Base-by-base conservation (phyloP, 139 green algal genomes). In the Tetradesmus obliquus region DNA sequence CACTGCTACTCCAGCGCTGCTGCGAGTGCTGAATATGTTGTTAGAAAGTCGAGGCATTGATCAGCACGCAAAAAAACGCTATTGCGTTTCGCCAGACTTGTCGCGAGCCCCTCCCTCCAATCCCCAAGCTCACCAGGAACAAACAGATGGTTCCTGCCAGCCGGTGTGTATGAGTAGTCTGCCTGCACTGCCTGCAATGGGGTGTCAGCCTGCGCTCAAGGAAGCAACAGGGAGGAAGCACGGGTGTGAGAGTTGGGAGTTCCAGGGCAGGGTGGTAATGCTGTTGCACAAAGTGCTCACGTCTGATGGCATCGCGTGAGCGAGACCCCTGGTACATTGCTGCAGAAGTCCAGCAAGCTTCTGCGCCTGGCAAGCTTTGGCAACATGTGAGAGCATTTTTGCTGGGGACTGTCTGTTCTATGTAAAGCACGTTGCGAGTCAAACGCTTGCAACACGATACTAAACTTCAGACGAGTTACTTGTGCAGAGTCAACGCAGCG, bases 111-210 rank as follows among this genome's bases (percentile, higher is more conserved):
- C 66, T 76, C 66, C 66, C 66, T 76, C 66, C 66, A 24, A 20
- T 72, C 3, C 15, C 10, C 22, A n/a, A 51, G 55, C 94, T 83
- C 80, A 98, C 97, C 97, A 81, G 97, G 98, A 58, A 99, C 98
- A 91, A 97, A 98, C 6, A 99, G 94, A 82, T 99, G 98, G 94
- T 99, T 99, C 20, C 97, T 94, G 0, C 97, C 97, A 19, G 97
- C 94, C 2, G 97, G 97, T 1, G 82, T 89, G 90, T 97, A 97
- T 20, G 93, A 96, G 93, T 97, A 99, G 32, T 83, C 86, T 60
- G 71, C 20, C 57, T 66, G 53, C 2, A 90, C 86, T 83, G 22
- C 10, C 69, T 83, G 76, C 51, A 17, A 55, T 13, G 66, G 66
- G n/a, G 51, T 20, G 3, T 90, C 71, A 55, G 69, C 53, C 86